phyloP scores from a whole-genome alignment of 2,329 filamentous ascomycete species.

The Xylogone sp. region DNA sequence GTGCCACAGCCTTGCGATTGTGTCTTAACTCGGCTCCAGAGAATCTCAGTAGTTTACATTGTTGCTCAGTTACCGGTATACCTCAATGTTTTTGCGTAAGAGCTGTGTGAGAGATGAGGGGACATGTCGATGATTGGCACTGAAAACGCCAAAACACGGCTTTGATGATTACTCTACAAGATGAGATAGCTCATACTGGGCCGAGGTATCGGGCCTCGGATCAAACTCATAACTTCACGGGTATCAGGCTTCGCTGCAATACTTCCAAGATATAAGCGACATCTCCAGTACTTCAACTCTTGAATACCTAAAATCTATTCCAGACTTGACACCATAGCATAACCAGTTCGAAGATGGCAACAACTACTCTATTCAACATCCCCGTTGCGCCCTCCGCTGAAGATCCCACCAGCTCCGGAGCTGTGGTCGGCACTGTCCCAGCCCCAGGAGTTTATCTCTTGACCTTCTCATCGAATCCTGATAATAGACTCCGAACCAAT shows the following conservation, averaged over 20 bases:
- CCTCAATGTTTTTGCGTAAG: no score
- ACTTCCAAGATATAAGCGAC: not conserved
- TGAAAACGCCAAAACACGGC: no score
- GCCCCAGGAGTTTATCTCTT: slow-evolving; percentile 63
- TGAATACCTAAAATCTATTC: not conserved
- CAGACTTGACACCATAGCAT: no score
- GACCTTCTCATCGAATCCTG: slow-evolving; percentile 65
- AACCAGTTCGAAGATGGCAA: slow-evolving; percentile 12
- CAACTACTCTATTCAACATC: slow-evolving; percentile 52
- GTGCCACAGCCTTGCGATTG: not conserved
- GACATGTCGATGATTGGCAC: no score
- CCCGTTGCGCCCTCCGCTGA: slow-evolving; percentile 46
- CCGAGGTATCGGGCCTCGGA: not conserved
- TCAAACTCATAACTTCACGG: no score
- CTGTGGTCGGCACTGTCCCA: slow-evolving; percentile 60
- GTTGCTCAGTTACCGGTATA: no score
- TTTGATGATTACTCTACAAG: not conserved
- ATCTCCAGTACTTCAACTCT: not conserved
- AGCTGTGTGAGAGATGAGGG: no score
- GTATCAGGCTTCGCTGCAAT: not conserved
- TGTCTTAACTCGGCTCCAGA: not conserved
- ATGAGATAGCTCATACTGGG: not conserved
- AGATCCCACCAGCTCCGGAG: slow-evolving; percentile 41
- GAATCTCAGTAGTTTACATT: no score
- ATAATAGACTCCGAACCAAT: slow-evolving; percentile 70